Evolutionary conservation across 1,284 basidiomycete genomes (phyloP).

Genomic region (Anthracocystis walkeri): DNA sequence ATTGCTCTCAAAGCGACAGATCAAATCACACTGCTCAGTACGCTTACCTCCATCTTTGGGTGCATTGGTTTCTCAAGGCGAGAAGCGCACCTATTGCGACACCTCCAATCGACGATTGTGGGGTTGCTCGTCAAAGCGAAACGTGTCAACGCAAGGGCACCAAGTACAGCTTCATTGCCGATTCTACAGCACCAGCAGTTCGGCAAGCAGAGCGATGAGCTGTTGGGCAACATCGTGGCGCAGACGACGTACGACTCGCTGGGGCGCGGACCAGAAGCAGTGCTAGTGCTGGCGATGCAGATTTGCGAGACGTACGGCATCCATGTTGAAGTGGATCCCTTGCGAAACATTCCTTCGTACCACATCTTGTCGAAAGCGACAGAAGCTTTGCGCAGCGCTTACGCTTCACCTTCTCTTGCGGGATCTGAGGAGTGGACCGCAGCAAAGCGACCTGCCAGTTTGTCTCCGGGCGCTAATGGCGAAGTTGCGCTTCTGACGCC

Average conservation of each 20-base stretch:
- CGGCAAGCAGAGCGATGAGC: constrained; percentile 18
- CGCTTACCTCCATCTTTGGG: constrained; percentile 59
- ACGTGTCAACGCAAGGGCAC: constrained; percentile 16
- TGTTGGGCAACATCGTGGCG: constrained; percentile 49
- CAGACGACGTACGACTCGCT: constrained; percentile 43
- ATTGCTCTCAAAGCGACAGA: constrained; percentile 60
- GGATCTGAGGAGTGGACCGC: constrained; percentile 32
- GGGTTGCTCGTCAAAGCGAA: constrained; percentile 50
- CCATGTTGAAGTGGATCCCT: constrained; percentile 58
- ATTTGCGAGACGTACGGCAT: constrained; percentile 67
- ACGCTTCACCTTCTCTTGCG: constrained; percentile 34
- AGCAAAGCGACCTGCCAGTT: not conserved
- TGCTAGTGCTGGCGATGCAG: constrained; percentile 63
- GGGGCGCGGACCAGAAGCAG: constrained; percentile 51
- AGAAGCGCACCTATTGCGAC: constrained; percentile 60
- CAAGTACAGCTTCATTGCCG: constrained; percentile 29
- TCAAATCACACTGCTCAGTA: constrained; percentile 61
- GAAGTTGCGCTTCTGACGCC: constrained; percentile 26
- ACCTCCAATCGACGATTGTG: constrained; percentile 58
- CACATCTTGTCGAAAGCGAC: constrained; percentile 60
- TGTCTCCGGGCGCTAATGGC: not conserved
- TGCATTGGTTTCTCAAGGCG: constrained; percentile 62
- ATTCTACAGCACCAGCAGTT: constrained; percentile 35
- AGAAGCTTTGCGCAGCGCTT: constrained; percentile 48
- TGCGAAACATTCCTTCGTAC: constrained; percentile 48